Base-by-base conservation (phyloP, 2,329 filamentous ascomycete genomes). In the Pseudopithomyces maydicus region DNA sequence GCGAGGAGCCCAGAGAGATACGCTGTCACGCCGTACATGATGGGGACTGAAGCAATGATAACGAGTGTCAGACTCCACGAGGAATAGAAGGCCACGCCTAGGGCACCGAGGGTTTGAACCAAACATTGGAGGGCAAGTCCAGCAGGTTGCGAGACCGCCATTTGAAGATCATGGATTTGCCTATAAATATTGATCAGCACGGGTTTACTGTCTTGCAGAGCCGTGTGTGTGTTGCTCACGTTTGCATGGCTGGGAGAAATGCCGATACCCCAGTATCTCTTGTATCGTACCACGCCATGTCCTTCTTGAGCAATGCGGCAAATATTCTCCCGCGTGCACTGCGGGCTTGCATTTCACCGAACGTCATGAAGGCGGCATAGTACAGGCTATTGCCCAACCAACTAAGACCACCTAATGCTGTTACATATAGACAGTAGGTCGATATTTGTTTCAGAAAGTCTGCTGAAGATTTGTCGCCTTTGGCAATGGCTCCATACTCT, bases 1-100 rank as follows among this genome's bases (percentile, higher is more conserved):
- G 89, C 84, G 35, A 95, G 81, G 36, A 80, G 81, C 2, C 80
- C 79, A 2, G 88, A 88, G 1, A 91, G 78, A 10, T 87, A 75
- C 1, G 79, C 81, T 1, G 95, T 80, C 1, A 88, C 68, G 0
- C 85, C 55, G 2, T 85, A 80, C 5, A 90, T 87, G 1, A 94
- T 59, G 0, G 94, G 91, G 0, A 92, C 80, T 0, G 87, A 89
- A 0, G 89, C 84, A 2, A 96, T 79, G 11, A 94, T 88, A 2
- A 96, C 87, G 0, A 97, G 79, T 0, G 93, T 92, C 15, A 98
- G 81, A 59, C 88, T 88, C 91, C 91, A 97, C 0, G 91, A 95
- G 65, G 85, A 89, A 71, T 86, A 89, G 29, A 97, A 83, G 0
- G 92, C 91, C 1, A 97, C 80, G 0, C 78, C 79, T 1, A 97